Evolutionary conservation across 2,329 filamentous ascomycete species (phyloP), one percentile per base, ranked within the genome.

Genomic region (Berkeleyomyces basicola): DNA sequence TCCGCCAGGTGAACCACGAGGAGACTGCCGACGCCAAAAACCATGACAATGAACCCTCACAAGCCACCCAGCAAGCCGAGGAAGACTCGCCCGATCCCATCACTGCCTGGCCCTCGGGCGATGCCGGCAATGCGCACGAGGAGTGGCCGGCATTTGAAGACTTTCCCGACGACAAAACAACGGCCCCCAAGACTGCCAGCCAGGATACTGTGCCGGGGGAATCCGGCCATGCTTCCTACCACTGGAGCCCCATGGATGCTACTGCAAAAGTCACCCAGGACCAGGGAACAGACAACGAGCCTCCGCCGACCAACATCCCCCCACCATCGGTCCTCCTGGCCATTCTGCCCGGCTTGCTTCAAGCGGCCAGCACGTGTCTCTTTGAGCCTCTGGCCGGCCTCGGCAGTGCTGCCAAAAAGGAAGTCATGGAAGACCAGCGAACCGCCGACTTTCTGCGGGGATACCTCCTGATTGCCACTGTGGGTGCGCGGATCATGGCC

Each of bases 271-370:
- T 55, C 9, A 16, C 39, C 7, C 10, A 9, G 16, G 36, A 39
- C 31, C 51, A 58, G 14, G 16, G 23, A 14, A 49, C 33, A n/a
- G 40, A 46, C 37, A 70, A 71, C 46, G 70, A 72, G 4, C 74
- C 78, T 33, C 87, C 89, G 4, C 90, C 90, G 4, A 89, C 84
- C 16, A 96, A 96, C 69, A 84, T 96, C 6, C 92, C 92, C 7
- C 92, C 92, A 3, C 92, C 92, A 0, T 88, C 88, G 0, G 79
- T 95, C 23, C 77, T 97, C 11, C 78, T 97, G 31, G 84, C 87
- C 7, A 73, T 90, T 6, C 90, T 96, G 67, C 83, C 88, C 0
- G 76, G 81, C 6, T 75, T 95, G 4, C 82, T 96, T 65, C 77
- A 81, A 23, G 77, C 85, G 37, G 84, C 85, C 3, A 81, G 85